Conservation (phyloP, 192 early-diverging fungal species). For the Dispira parvispora region DNA sequence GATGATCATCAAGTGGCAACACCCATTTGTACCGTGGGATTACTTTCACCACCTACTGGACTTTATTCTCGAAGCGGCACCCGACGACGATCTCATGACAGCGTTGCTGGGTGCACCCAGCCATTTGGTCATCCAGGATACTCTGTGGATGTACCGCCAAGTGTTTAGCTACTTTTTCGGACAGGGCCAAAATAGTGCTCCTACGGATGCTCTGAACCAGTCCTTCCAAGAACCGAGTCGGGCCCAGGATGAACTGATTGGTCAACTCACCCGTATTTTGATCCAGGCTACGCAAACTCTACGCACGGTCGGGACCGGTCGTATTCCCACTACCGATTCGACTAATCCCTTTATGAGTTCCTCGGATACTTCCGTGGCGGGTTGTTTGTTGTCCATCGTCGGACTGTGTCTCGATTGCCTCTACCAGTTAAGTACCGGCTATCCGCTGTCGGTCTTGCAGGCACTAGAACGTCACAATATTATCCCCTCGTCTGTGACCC, state of each 20-base stretch:
- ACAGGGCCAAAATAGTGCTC: too few relatives aligned
- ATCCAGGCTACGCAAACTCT: background rate
- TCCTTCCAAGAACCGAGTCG: background rate
- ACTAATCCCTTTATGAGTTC: too few relatives aligned
- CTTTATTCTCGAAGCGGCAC: background rate
- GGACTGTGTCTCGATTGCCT: background rate
- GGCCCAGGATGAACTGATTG: slow-evolving; percentile 5
- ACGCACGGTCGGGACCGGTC: background rate
- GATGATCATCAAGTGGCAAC: background rate
- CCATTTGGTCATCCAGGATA: background rate
- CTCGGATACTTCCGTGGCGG: background rate
- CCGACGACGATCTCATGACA: background rate
- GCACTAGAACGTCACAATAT: background rate
- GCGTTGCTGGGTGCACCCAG: background rate
- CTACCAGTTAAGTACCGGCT: background rate
- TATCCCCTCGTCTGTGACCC: background rate
- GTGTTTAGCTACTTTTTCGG: slow-evolving; percentile 8
- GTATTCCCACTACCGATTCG: too few relatives aligned
- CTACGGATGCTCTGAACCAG: background rate
- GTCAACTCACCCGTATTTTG: background rate
- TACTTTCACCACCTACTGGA: slow-evolving; percentile 9
- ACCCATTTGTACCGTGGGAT: slow-evolving; percentile 4
- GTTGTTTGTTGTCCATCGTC: background rate
- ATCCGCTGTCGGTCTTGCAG: background rate
- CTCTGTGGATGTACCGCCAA: slow-evolving; percentile 5